A percentile compares a stretch with the other conserved stretches of the same genome.
Evolutionary conservation across 257 asterid species (phyloP).

Genomic region (Fraxinus pennsylvanica): DNA sequence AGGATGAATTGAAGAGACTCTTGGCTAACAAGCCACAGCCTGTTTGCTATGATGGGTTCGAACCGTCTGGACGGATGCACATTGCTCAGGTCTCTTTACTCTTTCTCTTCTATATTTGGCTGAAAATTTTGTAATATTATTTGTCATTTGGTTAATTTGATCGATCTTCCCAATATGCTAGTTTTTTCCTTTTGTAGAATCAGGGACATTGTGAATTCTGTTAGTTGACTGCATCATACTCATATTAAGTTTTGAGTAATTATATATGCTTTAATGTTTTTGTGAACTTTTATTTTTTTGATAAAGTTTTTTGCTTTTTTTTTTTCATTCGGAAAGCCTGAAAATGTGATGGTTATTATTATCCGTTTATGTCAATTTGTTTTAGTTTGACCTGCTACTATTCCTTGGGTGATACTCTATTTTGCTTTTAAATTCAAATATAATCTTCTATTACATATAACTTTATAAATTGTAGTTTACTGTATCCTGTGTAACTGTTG

Average conservation of each 20-base stretch:
- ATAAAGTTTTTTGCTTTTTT: neutral
- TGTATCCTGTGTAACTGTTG: neutral
- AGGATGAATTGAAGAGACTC: constrained; percentile 67
- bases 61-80: constrained; percentile 97
- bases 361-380: neutral
- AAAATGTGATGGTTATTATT: neutral
- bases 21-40: constrained; percentile 69
- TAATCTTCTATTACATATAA: neutral
- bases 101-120: neutral
- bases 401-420: neutral
- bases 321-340: neutral
- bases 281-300: neutral
- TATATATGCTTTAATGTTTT: neutral
- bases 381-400: neutral
- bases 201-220: neutral
- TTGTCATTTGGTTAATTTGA: neutral
- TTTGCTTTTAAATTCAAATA: neutral
- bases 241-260: neutral
- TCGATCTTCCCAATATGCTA: neutral
- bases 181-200: neutral
- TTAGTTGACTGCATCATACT: constrained; percentile 1
- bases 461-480: neutral
- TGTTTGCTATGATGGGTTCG: constrained; percentile 85
- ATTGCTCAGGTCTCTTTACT: constrained; percentile 73
- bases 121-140: neutral